Percentiles rank a stretch among this genome's conserved stretches.
Evolutionary conservation across 176 grass and related monocot genomes (phyloP).

Genomic region (Melocanna baccifera): DNA sequence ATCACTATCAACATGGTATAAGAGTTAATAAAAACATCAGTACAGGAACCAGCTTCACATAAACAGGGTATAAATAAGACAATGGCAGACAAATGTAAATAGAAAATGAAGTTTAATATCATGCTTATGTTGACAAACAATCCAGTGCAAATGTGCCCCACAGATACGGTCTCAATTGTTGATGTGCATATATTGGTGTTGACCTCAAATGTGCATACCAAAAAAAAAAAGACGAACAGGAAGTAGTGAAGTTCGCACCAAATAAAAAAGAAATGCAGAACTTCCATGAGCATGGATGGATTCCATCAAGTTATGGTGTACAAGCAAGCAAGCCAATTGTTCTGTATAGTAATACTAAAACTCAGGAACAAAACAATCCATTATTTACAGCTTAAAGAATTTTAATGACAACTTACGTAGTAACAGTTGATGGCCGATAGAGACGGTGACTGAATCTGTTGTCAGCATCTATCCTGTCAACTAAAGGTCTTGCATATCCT

Average conservation of each 20-base stretch:
- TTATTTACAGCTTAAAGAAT: not conserved
- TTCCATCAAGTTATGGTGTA: not conserved
- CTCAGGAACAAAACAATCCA: not conserved
- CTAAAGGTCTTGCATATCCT: constrained; percentile 87
- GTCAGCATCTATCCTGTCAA: constrained; percentile 83
- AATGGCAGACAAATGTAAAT: not conserved
- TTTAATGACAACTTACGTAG: constrained; percentile 55
- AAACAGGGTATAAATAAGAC: constrained; percentile 4
- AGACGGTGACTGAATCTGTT: constrained; percentile 68
- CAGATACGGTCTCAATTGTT: not conserved
- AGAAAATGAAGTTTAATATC: not conserved
- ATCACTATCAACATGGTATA: not conserved
- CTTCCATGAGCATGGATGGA: not conserved
- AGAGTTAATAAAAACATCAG: not conserved
- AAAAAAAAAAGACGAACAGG: not conserved
- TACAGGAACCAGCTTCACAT: not conserved
- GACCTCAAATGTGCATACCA: not conserved
- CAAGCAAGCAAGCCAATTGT: not conserved
- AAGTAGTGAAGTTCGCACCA: not conserved
- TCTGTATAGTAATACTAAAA: not conserved
- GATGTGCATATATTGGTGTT: not conserved
- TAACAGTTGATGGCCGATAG: constrained; percentile 82
- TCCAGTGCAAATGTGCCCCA: not conserved
- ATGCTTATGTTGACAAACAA: not conserved
- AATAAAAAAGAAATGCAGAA: constrained; percentile 4